Base-by-base conservation (phyloP, 768 basidiomycete species). In the Pseudohyphozyma bogoriensis region DNA sequence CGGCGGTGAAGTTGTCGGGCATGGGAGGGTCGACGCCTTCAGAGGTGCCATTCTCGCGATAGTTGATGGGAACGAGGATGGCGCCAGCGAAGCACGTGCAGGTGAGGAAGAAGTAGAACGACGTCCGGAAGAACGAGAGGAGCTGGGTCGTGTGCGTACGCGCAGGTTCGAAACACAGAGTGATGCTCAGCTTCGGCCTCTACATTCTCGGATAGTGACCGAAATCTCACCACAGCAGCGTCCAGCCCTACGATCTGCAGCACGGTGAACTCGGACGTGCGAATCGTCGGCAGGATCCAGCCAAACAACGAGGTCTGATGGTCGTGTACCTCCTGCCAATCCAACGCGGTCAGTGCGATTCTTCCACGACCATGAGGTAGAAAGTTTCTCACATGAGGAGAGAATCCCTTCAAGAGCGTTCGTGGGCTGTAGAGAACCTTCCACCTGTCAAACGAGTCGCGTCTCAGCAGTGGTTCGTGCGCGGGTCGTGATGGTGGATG, bases 161-260 rank as follows among this genome's bases (percentile, higher is more conserved):
- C n/a, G n/a, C n/a, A n/a, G n/a, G n/a, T n/a, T n/a, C n/a, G n/a
- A n/a, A n/a, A n/a, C n/a, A n/a, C n/a, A n/a, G n/a, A n/a, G n/a
- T n/a, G n/a, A n/a, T n/a, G n/a, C n/a, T n/a, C n/a, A n/a, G n/a
- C n/a, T n/a, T n/a, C n/a, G n/a, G n/a, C n/a, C n/a, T n/a, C n/a
- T n/a, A n/a, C n/a, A n/a, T n/a, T n/a, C n/a, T n/a, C n/a, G n/a
- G n/a, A 18, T 8, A 9, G 18, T 51, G 18, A 16, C n/a, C 55
- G 6, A 15, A 46, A 26, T 33, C 88, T 69, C 71, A 90, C 89
- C 68, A 97, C 95, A 3, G 90, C 92, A 44, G 93, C 93, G 73
- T 99, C 93, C 44, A 99, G 76, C 0, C 93, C 93, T 16, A 99
- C 93, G 52, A 95, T 93, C 73, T 96, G 91, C 3, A 99, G 78